Base-by-base conservation (phyloP, 768 basidiomycete species). In the Ramaria sp. region DNA sequence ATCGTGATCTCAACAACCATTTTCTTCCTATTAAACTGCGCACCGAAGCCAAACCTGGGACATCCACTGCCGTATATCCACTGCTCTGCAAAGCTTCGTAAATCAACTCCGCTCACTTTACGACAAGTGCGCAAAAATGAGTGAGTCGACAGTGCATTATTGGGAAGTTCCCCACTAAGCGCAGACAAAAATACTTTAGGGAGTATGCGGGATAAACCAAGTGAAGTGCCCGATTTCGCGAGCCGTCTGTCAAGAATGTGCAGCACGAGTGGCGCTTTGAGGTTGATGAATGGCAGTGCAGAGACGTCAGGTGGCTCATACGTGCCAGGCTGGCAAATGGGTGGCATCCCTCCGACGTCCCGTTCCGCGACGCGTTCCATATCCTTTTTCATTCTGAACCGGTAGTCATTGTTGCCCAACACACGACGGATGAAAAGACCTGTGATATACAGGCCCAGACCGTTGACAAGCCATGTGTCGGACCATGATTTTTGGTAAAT, bases 51-150 rank as follows among this genome's bases (percentile, higher is more conserved):
- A 67, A 99, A 93, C 2, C 84, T 79, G 0, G 96, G 96, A 67
- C 93, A 96, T 20, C 96, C 96, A 67, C 89, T 92, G 12, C 94
- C 94, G 65, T 93, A 96, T 60, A 99, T 91, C 96, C 96, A 99
- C 68, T 98, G 95, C 65, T 98, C 93, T n/a, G 91, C 90, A 66
- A 99, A 99, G 30, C 82, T 80, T 54, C 88, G 78, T 22, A 88
- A 79, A 66, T 98, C 95, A 17, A 91, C 86, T 10, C 93, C 91
- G 65, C 89, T 90, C 60, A 94, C 88, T 70, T 94, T 98, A 63
- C 94, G 77, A 65, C 94, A 98, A 45, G 82, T 92, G 58, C 92
- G 74, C 59, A 98, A 77, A 71, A 99, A 98, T 20, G 83, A 80
- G 60, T 91, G 86, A 0, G 96, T 98, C 0, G 91, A 90, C 9